These are phyloP conservation scores for Fusarium humuli DNA, from an alignment of 2,329 filamentous ascomycete genomes.

Conservation along the genomic window DNA sequence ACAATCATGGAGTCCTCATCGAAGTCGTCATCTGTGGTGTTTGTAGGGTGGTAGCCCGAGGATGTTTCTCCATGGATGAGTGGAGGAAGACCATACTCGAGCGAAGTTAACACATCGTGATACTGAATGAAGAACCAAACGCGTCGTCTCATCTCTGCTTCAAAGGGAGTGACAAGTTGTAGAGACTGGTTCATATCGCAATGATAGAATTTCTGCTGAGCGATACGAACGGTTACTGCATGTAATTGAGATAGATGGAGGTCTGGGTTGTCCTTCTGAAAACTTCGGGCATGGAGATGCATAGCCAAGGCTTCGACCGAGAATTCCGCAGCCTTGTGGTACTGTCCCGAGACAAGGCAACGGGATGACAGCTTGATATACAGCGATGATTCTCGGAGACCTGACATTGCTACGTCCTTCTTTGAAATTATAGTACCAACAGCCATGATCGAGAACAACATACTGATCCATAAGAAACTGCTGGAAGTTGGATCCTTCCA, in stretches of 20 bases:
- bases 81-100: not conserved
- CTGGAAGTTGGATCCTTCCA: constrained; percentile 1
- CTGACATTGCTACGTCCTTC: not conserved
- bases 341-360: not conserved
- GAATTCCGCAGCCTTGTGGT: not conserved
- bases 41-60: not conserved
- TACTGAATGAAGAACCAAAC: not conserved
- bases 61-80: not conserved
- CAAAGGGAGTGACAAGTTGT: not conserved
- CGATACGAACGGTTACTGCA: not conserved
- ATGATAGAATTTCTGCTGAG: not conserved
- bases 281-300: not conserved
- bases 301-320: not conserved
- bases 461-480: constrained; percentile 22
- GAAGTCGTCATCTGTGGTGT: not conserved
- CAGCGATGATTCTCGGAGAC: not conserved
- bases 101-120: not conserved
- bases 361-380: not conserved
- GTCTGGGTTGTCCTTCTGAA: not conserved
- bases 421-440: constrained; percentile 1
- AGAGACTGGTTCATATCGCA: not conserved
- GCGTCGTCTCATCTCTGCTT: not conserved
- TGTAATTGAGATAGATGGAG: not conserved
- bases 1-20: not conserved
- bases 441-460: constrained; percentile 21